Conservation (phyloP, 495 filamentous ascomycete species). For the Podospora pseudopauciseta region DNA sequence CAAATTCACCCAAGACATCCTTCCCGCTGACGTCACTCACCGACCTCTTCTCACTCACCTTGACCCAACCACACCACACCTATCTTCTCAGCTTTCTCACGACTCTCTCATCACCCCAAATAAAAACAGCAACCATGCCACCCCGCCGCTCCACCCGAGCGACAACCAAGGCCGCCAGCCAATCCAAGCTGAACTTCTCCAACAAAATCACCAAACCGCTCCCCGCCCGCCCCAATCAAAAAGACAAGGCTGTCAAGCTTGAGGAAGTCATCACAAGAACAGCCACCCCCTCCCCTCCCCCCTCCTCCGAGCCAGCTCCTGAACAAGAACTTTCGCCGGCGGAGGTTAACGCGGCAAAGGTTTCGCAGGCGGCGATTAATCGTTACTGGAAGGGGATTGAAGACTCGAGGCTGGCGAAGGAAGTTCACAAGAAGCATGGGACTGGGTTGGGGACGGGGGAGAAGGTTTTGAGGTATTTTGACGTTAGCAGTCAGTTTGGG, state of each 20-base stretch:
- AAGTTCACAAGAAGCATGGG: conserved; percentile 62
- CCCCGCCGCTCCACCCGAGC: conserved; percentile 56
- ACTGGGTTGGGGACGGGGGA: conserved; percentile 65
- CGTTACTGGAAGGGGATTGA: conserved; percentile 72
- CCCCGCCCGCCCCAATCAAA: conserved; percentile 17
- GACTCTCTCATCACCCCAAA: background rate
- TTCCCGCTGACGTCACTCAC: background rate
- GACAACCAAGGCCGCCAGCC: conserved; percentile 39
- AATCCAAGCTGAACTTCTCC: conserved; percentile 74
- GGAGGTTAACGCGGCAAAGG: conserved; percentile 53
- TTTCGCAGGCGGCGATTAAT: conserved; percentile 62
- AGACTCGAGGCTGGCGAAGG: conserved; percentile 31
- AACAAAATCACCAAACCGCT: conserved; percentile 66
- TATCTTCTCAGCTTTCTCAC: background rate
- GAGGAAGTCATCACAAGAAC: conserved; percentile 20
- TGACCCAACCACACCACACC: background rate
- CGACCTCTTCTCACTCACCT: background rate
- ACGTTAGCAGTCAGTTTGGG: conserved; percentile 83
- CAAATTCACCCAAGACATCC: background rate
- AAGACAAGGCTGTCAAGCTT: conserved; percentile 23
- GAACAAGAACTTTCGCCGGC: conserved; percentile 34
- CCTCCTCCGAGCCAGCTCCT: background rate
- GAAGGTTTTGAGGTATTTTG: conserved; percentile 84
- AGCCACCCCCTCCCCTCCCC: conserved; percentile 1
- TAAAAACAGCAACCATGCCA: conserved; percentile 51